These are phyloP conservation scores for Barnettozyma vustinii DNA, from an alignment of 805 yeast species.

Conservation along the genomic window DNA sequence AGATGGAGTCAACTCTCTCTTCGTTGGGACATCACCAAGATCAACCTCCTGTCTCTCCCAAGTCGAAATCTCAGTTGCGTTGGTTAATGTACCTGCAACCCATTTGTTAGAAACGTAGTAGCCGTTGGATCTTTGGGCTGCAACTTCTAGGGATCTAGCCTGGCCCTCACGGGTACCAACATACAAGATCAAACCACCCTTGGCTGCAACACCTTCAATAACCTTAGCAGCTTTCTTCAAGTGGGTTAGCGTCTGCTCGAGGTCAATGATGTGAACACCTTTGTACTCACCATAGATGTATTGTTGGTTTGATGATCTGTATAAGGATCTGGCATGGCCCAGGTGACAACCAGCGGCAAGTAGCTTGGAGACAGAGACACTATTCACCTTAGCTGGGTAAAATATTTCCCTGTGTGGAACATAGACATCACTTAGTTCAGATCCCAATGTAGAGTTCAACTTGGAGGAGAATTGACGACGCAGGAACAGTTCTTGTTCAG, in stretches of 20 bases:
- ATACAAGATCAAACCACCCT: slow-evolving; percentile 80
- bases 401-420: slow-evolving; percentile 61
- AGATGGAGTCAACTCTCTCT: slow-evolving; percentile 45
- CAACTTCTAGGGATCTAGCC: slow-evolving; percentile 65
- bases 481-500: slow-evolving; percentile 69
- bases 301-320: slow-evolving; percentile 80
- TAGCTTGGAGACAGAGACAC: slow-evolving; percentile 62
- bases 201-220: slow-evolving; percentile 73
- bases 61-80: slow-evolving; percentile 59
- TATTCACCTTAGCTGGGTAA: slow-evolving; percentile 50
- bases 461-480: slow-evolving; percentile 64
- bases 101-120: slow-evolving; percentile 80
- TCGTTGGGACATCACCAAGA: slow-evolving; percentile 63
- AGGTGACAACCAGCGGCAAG: slow-evolving; percentile 92
- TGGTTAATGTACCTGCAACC: slow-evolving; percentile 94
- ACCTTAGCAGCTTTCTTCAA: slow-evolving; percentile 81
- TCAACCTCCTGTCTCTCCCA: slow-evolving; percentile 74
- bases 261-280: slow-evolving; percentile 86
- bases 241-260: slow-evolving; percentile 72
- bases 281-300: slow-evolving; percentile 83
- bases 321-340: slow-evolving; percentile 80
- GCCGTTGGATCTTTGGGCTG: slow-evolving; percentile 74
- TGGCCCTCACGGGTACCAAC: slow-evolving; percentile 84
- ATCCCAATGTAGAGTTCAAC: slow-evolving; percentile 55
- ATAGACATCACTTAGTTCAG: slow-evolving; percentile 55